Conservation (phyloP, 208 protist genomes). For the Lotmaria passim region DNA sequence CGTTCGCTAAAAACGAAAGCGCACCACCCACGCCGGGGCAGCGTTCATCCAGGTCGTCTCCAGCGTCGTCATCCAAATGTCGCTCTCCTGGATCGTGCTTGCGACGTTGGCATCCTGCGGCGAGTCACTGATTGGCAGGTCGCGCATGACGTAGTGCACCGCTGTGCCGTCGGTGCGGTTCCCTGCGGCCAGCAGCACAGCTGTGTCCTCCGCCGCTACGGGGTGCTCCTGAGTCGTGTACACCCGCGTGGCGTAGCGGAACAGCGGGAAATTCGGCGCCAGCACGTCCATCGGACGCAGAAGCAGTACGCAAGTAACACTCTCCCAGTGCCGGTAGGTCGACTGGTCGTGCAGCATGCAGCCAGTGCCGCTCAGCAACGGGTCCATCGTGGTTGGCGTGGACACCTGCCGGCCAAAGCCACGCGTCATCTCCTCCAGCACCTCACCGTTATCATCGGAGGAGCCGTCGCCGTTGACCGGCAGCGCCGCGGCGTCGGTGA, state of each 20-base stretch:
- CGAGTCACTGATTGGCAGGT: constrained; percentile 2
- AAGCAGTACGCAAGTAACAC: constrained; percentile 62
- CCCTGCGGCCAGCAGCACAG: constrained; percentile 25
- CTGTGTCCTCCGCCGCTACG: constrained; percentile 26
- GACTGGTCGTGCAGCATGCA: neutral
- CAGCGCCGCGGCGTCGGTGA: constrained; percentile 5
- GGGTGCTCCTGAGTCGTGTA: constrained; percentile 25
- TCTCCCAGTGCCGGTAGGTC: constrained; percentile 45
- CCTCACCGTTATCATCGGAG: constrained; percentile 4
- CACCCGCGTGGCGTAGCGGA: constrained; percentile 48
- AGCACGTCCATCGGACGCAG: constrained; percentile 39
- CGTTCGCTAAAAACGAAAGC: constrained; percentile 53
- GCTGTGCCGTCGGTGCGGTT: constrained; percentile 20
- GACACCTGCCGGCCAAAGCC: constrained; percentile 6
- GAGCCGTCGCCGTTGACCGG: neutral
- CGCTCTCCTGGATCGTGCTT: constrained; percentile 24
- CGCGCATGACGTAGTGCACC: constrained; percentile 19
- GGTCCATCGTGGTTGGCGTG: neutral
- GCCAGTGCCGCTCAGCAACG: neutral
- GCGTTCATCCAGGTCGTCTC: constrained; percentile 77
- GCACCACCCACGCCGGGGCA: constrained; percentile 67
- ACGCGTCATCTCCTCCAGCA: constrained; percentile 22
- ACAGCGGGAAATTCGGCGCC: constrained; percentile 52
- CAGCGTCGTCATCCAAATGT: constrained; percentile 34
- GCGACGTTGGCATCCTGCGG: constrained; percentile 3